Evolutionary conservation across 2,329 filamentous ascomycete species (phyloP).

Genomic region (Neofusicoccum cordaticola): DNA sequence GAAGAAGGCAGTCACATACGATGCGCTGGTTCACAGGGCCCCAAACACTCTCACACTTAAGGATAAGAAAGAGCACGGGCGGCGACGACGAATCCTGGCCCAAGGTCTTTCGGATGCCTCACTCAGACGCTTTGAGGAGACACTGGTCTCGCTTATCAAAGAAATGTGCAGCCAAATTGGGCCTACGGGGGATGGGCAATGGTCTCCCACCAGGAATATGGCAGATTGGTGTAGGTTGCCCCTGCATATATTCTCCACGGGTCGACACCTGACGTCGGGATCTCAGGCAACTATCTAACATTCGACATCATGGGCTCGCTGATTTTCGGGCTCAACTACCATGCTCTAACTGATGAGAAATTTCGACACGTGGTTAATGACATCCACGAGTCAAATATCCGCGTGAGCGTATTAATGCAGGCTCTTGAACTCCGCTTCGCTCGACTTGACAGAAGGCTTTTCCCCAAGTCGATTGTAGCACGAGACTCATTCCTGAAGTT

Average conservation of each 20-base stretch:
- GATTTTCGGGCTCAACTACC: constrained; percentile 46
- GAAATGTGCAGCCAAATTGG: background rate
- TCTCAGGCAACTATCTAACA: constrained; percentile 30
- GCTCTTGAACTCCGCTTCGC: background rate
- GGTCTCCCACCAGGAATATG: background rate
- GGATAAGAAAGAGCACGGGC: constrained; percentile 45
- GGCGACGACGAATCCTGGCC: constrained; percentile 47
- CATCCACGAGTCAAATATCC: constrained; percentile 31
- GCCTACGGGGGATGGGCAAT: background rate
- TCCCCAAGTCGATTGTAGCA: background rate
- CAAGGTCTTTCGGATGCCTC: constrained; percentile 48
- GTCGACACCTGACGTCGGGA: background rate
- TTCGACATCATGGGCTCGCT: constrained; percentile 54
- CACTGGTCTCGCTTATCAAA: background rate
- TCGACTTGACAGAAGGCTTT: constrained; percentile 1
- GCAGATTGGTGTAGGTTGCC: background rate
- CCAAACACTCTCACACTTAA: constrained; percentile 45
- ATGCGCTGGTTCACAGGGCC: constrained; percentile 39
- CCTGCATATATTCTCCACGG: background rate
- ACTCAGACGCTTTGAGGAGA: constrained; percentile 30
- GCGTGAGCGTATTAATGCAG: background rate
- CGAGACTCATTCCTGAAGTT: constrained; percentile 1
- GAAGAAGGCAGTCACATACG: constrained; percentile 18
- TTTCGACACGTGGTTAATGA: constrained; percentile 41
- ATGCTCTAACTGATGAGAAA: constrained; percentile 20